Evolutionary conservation across 768 basidiomycete species (phyloP).

Genomic region (Auricularia auricula-judae): DNA sequence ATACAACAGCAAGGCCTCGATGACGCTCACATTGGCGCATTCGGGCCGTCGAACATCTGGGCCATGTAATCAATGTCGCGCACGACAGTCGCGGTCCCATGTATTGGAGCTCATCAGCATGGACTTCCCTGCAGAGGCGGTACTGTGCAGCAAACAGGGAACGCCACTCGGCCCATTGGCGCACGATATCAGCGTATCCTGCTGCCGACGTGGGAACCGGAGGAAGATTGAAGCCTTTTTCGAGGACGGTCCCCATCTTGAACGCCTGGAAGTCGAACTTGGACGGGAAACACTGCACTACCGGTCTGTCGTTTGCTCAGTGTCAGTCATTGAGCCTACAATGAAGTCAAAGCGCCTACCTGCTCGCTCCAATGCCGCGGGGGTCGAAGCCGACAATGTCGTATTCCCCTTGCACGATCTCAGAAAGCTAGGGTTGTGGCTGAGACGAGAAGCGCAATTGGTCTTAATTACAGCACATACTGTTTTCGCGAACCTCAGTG

Average conservation of each 20-base stretch:
- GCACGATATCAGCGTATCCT: background rate
- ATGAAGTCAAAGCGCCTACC: background rate
- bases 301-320: background rate
- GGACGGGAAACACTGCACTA: background rate
- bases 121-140: background rate
- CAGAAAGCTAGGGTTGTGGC: background rate
- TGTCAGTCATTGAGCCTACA: background rate
- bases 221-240: background rate
- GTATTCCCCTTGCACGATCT: background rate
- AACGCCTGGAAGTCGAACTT: background rate
- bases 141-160: background rate
- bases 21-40: background rate
- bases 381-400: background rate
- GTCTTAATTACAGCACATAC: background rate
- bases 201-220: background rate
- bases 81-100: background rate
- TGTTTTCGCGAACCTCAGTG: background rate
- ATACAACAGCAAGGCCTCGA: too few species aligned
- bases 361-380: background rate
- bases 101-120: background rate
- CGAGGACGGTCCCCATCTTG: background rate
- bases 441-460: background rate
- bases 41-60: background rate
- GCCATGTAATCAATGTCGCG: background rate
- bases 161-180: background rate